Percentiles rank a stretch among this genome's conserved stretches.
phyloP scores from a whole-genome alignment of 495 filamentous ascomycete genomes.

The Hyaloscypha finlandica region DNA sequence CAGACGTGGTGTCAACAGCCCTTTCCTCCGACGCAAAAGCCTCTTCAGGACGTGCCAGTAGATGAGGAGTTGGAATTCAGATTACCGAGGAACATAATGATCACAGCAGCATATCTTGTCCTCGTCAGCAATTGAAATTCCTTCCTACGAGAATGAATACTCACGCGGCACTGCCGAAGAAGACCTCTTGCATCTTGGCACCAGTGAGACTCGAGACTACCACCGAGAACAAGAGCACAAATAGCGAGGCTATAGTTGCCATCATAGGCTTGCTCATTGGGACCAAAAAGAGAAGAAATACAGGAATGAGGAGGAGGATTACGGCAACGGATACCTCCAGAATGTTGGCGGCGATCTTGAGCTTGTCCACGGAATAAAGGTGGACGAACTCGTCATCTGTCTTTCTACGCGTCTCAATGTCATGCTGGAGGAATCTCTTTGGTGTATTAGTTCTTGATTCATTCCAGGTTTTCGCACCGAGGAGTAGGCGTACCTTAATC shows the following conservation, averaged over 20 bases:
- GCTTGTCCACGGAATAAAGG: background rate
- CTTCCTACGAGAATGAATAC: background rate
- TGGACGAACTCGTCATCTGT: conserved; percentile 9
- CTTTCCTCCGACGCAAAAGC: background rate
- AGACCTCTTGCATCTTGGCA: conserved; percentile 13
- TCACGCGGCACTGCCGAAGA: conserved; percentile 14
- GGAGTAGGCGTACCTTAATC: background rate
- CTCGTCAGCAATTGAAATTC: background rate
- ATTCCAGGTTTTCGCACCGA: background rate
- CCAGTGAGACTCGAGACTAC: conserved; percentile 12
- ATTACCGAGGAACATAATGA: conserved; percentile 13
- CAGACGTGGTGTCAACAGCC: background rate
- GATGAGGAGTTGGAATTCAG: background rate
- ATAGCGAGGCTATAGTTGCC: conserved; percentile 5
- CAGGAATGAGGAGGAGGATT: conserved; percentile 12
- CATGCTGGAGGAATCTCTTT: conserved; percentile 5
- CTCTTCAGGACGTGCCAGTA: background rate
- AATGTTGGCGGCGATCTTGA: background rate
- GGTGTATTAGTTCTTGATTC: background rate
- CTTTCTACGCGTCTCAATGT: background rate
- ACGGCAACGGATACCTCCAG: conserved; percentile 8
- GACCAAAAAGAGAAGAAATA: conserved; percentile 15
- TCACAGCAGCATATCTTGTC: conserved; percentile 14
- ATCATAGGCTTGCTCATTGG: conserved; percentile 8
- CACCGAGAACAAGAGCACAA: conserved; percentile 7